A percentile compares a stretch with the other conserved stretches of the same genome.
phyloP scores from a whole-genome alignment of 805 yeast genomes.

The Kuraishia molischiana region DNA sequence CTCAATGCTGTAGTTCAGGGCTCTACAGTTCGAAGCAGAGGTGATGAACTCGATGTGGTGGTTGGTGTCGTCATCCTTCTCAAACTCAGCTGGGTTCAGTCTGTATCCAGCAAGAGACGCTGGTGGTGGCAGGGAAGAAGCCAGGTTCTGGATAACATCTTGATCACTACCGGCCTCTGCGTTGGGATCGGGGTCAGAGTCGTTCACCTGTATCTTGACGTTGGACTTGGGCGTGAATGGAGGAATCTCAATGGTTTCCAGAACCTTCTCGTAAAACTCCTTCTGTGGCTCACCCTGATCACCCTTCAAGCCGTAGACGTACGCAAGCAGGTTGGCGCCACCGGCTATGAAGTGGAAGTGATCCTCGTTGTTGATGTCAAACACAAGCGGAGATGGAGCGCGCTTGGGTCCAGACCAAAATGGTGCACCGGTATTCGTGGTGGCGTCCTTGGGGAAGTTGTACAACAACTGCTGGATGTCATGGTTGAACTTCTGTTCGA shows the following conservation, averaged over 20 bases:
- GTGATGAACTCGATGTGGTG: constrained; percentile 94
- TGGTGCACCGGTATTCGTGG: constrained; percentile 81
- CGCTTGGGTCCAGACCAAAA: constrained; percentile 98
- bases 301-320: constrained; percentile 81
- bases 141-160: constrained; percentile 57
- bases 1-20: constrained; percentile 81
- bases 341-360: constrained; percentile 80
- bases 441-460: constrained; percentile 93
- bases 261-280: constrained; percentile 39
- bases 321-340: constrained; percentile 88
- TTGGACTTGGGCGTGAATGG: constrained; percentile 71
- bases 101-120: constrained; percentile 83
- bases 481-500: constrained; percentile 74
- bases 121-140: constrained; percentile 80
- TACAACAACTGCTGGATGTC: constrained; percentile 85
- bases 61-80: constrained; percentile 94
- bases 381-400: constrained; percentile 80
- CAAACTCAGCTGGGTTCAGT: constrained; percentile 85
- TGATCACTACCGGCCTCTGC: constrained; percentile 40
- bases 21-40: constrained; percentile 95
- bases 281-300: constrained; percentile 43
- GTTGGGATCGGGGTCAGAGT: constrained; percentile 83
- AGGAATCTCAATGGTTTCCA: constrained; percentile 38
- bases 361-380: constrained; percentile 66
- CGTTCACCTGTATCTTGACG: constrained; percentile 74